Conservation (phyloP, 257 asterid species). For the Fraxinus quadrangulata region DNA sequence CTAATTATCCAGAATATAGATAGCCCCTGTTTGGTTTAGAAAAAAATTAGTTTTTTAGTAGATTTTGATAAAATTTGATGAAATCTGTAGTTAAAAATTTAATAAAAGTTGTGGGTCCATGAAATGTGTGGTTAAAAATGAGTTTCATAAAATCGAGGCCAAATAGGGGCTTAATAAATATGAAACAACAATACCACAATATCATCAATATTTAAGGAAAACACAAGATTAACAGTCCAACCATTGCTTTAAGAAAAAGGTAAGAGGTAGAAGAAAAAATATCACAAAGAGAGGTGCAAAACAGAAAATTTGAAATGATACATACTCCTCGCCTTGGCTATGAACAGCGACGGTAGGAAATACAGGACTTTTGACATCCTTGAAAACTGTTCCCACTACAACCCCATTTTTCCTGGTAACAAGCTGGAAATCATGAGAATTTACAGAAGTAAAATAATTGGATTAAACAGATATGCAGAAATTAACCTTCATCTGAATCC, state of each 20-base stretch:
- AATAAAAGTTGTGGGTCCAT: no score
- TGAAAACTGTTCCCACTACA: conserved; percentile 67
- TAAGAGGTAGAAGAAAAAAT: conserved; percentile 13
- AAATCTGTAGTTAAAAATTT: no score
- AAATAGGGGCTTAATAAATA: background rate
- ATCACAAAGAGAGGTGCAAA: background rate
- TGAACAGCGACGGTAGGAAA: conserved; percentile 94
- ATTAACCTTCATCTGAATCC: conserved; percentile 14
- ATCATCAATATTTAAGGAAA: background rate
- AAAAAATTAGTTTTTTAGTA: no score
- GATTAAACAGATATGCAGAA: background rate
- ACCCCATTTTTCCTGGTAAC: conserved; percentile 83
- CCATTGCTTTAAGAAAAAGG: conserved; percentile 4
- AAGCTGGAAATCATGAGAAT: conserved; percentile 30
- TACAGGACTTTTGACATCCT: conserved; percentile 83
- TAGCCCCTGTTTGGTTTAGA: no score
- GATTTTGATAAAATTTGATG: no score
- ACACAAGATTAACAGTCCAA: background rate
- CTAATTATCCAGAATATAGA: background rate
- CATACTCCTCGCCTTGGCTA: conserved; percentile 98
- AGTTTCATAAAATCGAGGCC: no score
- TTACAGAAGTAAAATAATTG: conserved; percentile 11
- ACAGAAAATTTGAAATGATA: conserved; percentile 16
- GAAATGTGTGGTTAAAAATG: no score
- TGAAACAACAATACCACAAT: background rate